These are phyloP conservation scores for Falciphora oryzae DNA, from an alignment of 2,329 filamentous ascomycete genomes.

Conservation along the genomic window DNA sequence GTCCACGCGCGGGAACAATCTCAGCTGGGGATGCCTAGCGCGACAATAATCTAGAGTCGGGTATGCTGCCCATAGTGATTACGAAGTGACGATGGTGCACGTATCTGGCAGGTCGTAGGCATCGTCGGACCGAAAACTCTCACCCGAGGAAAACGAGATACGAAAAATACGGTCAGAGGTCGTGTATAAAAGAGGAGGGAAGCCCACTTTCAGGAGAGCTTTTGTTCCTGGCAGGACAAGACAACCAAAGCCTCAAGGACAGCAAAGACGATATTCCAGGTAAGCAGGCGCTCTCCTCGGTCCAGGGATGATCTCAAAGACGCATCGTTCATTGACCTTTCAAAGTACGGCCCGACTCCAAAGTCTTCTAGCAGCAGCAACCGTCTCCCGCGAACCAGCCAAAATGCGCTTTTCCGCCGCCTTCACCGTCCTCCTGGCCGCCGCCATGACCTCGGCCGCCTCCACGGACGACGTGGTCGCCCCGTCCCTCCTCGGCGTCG, in stretches of 20 bases:
- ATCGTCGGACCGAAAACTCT: not conserved
- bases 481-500: slow-evolving; percentile 3
- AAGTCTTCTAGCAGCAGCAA: not conserved
- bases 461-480: slow-evolving; percentile 9
- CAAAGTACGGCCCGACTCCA: not conserved
- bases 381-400: not conserved
- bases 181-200: not conserved
- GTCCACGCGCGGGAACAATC: not conserved
- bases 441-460: slow-evolving; percentile 6
- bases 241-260: not conserved
- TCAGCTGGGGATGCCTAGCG: not conserved
- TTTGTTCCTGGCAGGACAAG: not conserved
- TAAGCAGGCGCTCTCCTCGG: no score
- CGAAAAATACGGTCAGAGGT: not conserved
- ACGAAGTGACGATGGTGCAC: not conserved
- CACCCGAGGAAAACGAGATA: not conserved
- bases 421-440: slow-evolving; percentile 10
- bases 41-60: not conserved
- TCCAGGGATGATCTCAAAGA: no score
- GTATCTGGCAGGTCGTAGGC: not conserved
- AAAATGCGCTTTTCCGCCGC: slow-evolving; percentile 14
- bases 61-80: not conserved
- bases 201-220: not conserved
- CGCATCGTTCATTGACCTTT: not conserved
- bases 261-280: not conserved